phyloP scores from a whole-genome alignment of 805 yeast species.

The Geotrichum ghanense region DNA sequence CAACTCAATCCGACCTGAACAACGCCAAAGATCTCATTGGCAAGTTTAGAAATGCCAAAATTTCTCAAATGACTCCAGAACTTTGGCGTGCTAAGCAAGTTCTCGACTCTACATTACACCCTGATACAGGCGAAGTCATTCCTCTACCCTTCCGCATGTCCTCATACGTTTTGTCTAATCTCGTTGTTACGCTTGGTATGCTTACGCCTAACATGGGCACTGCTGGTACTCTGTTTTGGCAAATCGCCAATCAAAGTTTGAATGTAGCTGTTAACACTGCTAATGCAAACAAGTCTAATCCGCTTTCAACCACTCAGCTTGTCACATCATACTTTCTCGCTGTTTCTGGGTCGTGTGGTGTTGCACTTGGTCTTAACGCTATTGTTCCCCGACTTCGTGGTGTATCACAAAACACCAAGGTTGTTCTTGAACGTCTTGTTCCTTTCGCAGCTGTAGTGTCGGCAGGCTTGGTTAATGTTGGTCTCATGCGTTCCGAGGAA shows the following conservation, averaged over 20 bases:
- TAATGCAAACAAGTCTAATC: slow-evolving; percentile 91
- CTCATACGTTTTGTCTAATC: slow-evolving; percentile 81
- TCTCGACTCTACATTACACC: slow-evolving; percentile 88
- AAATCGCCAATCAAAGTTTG: slow-evolving; percentile 90
- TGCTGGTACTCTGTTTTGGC: slow-evolving; percentile 93
- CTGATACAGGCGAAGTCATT: slow-evolving; percentile 93
- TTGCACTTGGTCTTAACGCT: slow-evolving; percentile 86
- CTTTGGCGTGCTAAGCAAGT: slow-evolving; percentile 83
- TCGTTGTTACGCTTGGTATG: slow-evolving; percentile 97
- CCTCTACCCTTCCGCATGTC: slow-evolving; percentile 95
- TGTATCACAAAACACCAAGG: slow-evolving; percentile 56
- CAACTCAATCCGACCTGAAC: slow-evolving; percentile 50
- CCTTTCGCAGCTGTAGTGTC: slow-evolving; percentile 98
- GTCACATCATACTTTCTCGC: slow-evolving; percentile 75
- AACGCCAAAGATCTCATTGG: slow-evolving; percentile 54
- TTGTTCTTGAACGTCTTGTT: slow-evolving; percentile 72
- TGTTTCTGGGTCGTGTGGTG: slow-evolving; percentile 89
- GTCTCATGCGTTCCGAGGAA: slow-evolving; percentile 92
- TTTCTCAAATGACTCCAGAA: slow-evolving; percentile 55
- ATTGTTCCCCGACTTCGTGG: slow-evolving; percentile 75
- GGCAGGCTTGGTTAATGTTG: slow-evolving; percentile 95
- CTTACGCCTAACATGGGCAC: slow-evolving; percentile 87
- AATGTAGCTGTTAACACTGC: slow-evolving; percentile 96
- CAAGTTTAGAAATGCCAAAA: slow-evolving; percentile 60
- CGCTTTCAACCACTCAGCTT: slow-evolving; percentile 68